phyloP scores from a whole-genome alignment of 129 eudicot species.

The Gnaphalium uliginosum region DNA sequence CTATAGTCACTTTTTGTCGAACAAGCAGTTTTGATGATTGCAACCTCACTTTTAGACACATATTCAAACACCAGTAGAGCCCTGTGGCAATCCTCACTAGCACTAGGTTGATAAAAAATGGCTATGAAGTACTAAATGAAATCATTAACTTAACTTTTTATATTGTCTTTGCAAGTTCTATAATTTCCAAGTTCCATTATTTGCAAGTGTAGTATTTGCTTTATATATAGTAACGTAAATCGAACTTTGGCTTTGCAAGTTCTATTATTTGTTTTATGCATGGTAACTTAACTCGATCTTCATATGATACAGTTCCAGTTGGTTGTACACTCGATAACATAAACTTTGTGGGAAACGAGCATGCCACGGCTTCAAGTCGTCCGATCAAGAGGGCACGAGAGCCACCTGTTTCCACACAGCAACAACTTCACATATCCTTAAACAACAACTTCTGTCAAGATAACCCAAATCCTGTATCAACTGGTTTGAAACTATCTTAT shows the following conservation, averaged over 20 bases:
- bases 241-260: background rate
- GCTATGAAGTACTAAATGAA: background rate
- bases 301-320: constrained; percentile 43
- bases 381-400: constrained; percentile 50
- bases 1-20: background rate
- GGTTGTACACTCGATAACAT: constrained; percentile 41
- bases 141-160: background rate
- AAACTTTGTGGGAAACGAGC: constrained; percentile 42
- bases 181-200: no score
- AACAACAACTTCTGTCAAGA: constrained; percentile 42
- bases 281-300: background rate
- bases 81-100: background rate
- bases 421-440: constrained; percentile 47
- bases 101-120: background rate
- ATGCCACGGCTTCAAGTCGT: constrained; percentile 33
- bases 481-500: constrained; percentile 61
- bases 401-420: constrained; percentile 30
- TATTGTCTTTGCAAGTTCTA: background rate
- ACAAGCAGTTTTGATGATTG: background rate
- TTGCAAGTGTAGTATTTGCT: background rate
- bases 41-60: background rate
- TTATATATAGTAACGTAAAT: background rate
- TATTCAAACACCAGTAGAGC: background rate
- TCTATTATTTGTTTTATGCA: background rate
- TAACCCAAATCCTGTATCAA: constrained; percentile 52